Conservation (phyloP, 2,329 filamentous ascomycete species). For the Beauveria rudraprayagi region DNA sequence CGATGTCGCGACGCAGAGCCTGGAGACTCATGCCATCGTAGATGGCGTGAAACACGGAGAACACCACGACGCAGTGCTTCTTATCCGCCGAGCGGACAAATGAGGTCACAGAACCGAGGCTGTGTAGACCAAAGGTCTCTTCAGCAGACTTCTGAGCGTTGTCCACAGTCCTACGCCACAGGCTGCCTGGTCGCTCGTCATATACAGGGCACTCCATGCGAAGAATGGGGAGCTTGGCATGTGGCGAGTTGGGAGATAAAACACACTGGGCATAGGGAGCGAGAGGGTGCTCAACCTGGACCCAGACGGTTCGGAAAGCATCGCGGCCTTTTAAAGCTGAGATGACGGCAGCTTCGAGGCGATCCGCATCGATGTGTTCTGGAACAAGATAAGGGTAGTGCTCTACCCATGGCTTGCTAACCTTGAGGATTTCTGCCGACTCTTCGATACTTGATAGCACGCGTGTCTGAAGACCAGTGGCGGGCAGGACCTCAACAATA, state of each 20-base stretch:
- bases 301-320: slow-evolving; percentile 13
- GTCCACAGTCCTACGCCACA: slow-evolving; percentile 7
- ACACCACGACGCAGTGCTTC: slow-evolving; percentile 18
- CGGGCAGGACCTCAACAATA: slow-evolving; percentile 8
- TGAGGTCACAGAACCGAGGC: slow-evolving; percentile 5
- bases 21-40: slow-evolving; percentile 11
- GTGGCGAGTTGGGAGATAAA: not conserved
- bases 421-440: slow-evolving; percentile 3
- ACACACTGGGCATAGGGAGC: slow-evolving; percentile 13
- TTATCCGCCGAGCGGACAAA: slow-evolving; percentile 8
- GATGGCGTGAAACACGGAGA: slow-evolving; percentile 28
- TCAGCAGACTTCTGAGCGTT: slow-evolving; percentile 10
- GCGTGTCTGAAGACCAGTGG: slow-evolving; percentile 8
- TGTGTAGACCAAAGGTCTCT: slow-evolving; percentile 9
- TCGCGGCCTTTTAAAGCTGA: slow-evolving; percentile 9
- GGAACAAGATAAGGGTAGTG: slow-evolving; percentile 13
- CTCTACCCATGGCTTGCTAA: slow-evolving; percentile 9
- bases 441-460: slow-evolving; percentile 10
- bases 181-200: not conserved
- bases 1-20: slow-evolving; percentile 6
- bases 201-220: slow-evolving; percentile 2
- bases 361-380: slow-evolving; percentile 10
- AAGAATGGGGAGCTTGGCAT: slow-evolving; percentile 4
- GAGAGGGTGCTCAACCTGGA: slow-evolving; percentile 12
- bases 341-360: slow-evolving; percentile 11